Conservation (phyloP, 1,284 basidiomycete species). For the Trametes polyzona region DNA sequence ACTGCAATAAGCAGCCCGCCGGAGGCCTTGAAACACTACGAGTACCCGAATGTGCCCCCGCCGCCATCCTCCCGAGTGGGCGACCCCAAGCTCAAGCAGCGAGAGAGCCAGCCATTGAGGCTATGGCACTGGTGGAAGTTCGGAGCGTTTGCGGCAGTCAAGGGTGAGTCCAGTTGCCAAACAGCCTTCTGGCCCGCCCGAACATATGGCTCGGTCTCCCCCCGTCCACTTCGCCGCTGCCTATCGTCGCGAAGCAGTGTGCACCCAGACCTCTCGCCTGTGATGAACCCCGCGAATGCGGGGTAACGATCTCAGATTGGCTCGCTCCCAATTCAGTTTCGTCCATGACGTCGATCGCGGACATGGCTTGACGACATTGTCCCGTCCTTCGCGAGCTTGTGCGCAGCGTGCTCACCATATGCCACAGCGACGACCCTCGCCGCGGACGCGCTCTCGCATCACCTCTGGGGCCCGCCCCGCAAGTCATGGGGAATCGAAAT, state of each 20-base stretch:
- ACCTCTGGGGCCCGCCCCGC: constrained; percentile 80
- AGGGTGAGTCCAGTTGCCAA: constrained; percentile 50
- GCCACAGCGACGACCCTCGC: constrained; percentile 67
- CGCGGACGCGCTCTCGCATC: constrained; percentile 70
- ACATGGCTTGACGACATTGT: background rate
- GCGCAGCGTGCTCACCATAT: background rate
- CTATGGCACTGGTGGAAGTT: constrained; percentile 75
- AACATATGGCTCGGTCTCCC: background rate
- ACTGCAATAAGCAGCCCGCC: constrained; percentile 2
- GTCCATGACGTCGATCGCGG: constrained; percentile 4
- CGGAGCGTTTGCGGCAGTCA: constrained; percentile 62
- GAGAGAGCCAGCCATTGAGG: constrained; percentile 54
- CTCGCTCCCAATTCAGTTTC: background rate
- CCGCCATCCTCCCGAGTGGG: constrained; percentile 72
- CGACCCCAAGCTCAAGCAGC: constrained; percentile 62
- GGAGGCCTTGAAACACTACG: constrained; percentile 51
- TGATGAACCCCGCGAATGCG: constrained; percentile 7
- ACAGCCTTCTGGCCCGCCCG: background rate
- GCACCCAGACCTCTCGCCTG: background rate
- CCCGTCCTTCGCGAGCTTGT: background rate
- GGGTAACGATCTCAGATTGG: constrained; percentile 14
- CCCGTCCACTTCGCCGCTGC: background rate
- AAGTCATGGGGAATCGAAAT: constrained; percentile 91
- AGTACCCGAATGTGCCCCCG: constrained; percentile 65
- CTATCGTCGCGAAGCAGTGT: background rate